Base-by-base conservation (phyloP, 495 filamentous ascomycete species). In the Cenococcum geophilum region DNA sequence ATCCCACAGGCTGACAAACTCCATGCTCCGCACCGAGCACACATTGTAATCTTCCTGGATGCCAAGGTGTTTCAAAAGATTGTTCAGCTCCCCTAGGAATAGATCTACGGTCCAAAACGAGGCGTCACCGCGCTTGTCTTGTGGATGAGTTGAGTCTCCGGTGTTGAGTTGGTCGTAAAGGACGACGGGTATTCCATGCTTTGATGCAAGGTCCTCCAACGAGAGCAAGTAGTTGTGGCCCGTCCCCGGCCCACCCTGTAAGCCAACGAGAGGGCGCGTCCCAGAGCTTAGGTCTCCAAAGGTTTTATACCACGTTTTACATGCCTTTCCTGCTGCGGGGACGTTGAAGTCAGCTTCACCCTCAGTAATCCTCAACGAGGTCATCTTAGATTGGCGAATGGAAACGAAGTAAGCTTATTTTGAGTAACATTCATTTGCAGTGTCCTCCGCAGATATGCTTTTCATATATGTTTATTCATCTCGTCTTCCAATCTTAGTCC, bases 101-200 rank as follows among this genome's bases (percentile, higher is more conserved):
- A 82, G 70, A 9, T 76, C 68, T 0, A 72, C 53, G 0, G 72
- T 76, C 78, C 78, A 83, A 69, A 82, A 80, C 0, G 50, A 55
- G 20, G 69, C 66, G 53, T 79, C 75, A 23, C 74, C 74, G 0
- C 47, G 57, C 42, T 74, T 78, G 6, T 78, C 71, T 2, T 63
- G 72, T 8, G 80, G 70, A 55, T 75, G 78, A 0, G 80, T 80
- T 21, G 74, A 78, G 6, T 59, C 25, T 12, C 78, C 80, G 64
- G 74, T 77, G 20, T 79, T 78, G 57, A 82, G 65, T 59, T 82
- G 79, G 62, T 82, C 79, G 65, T 83, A 83, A 63, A 82, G 63
- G 20, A 82, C 66, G n/a, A 82, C 65, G 8, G 78, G 75, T 32
- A 66, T 62, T 1, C 43, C 62, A 53, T 76, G 67, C 34, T 73